Conservation (phyloP, 2,329 filamentous ascomycete genomes). For the Talaromyces atroroseus region DNA sequence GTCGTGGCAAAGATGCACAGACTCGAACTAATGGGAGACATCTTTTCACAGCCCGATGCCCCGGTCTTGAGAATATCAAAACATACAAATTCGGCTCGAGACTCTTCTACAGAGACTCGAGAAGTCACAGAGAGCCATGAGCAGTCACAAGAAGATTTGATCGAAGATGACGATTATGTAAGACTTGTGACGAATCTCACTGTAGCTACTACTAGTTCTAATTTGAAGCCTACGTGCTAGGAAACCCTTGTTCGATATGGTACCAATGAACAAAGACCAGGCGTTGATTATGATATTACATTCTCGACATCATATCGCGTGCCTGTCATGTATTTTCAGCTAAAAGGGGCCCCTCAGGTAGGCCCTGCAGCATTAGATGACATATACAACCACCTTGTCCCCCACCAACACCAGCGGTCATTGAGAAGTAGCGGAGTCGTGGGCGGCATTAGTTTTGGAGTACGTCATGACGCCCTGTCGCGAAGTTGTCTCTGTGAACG, state of each 20-base stretch:
- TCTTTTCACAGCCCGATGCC: constrained; percentile 20
- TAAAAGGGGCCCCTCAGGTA: constrained; percentile 54
- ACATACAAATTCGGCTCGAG: constrained; percentile 15
- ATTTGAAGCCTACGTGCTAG: constrained; percentile 20
- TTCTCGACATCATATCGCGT: constrained; percentile 69
- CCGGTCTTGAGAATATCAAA: constrained; percentile 27
- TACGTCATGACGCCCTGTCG: constrained; percentile 32
- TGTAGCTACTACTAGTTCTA: background rate
- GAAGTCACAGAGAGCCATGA: constrained; percentile 14
- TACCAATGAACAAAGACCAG: constrained; percentile 23
- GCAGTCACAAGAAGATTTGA: constrained; percentile 14
- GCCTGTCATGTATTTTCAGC: constrained; percentile 69
- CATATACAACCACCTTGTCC: constrained; percentile 66
- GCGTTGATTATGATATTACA: constrained; percentile 67
- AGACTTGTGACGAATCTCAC: background rate
- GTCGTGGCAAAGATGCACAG: background rate
- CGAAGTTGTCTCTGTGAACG: constrained; percentile 19
- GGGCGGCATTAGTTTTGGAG: constrained; percentile 70
- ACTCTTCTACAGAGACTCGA: background rate
- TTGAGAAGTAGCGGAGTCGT: constrained; percentile 59
- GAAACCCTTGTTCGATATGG: constrained; percentile 37
- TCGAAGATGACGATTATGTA: constrained; percentile 30
- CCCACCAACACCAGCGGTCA: constrained; percentile 56
- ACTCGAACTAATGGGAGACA: constrained; percentile 1
- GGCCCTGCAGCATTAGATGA: constrained; percentile 59